Evolutionary conservation across 1,139 yeast species (phyloP).

Genomic region (Sugiyamaella castrensis): DNA sequence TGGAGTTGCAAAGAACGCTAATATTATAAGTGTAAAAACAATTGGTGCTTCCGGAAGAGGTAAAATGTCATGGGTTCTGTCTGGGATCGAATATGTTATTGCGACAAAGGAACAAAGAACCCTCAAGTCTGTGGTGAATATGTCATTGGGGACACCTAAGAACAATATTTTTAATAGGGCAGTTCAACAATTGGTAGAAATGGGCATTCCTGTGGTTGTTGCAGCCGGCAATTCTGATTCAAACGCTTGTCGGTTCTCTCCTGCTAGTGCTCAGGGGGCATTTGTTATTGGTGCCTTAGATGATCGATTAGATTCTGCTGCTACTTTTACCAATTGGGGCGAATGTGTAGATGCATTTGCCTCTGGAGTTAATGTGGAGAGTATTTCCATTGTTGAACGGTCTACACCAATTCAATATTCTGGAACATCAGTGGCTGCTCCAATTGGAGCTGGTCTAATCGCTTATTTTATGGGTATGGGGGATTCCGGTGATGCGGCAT

Average conservation of each 20-base stretch:
- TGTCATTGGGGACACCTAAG: conserved; percentile 72
- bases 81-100: conserved; percentile 70
- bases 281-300: conserved; percentile 87
- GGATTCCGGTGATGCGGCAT: conserved; percentile 43
- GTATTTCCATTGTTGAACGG: conserved; percentile 31
- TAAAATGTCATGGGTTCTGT: conserved; percentile 53
- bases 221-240: conserved; percentile 85
- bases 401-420: conserved; percentile 48
- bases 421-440: conserved; percentile 90
- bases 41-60: conserved; percentile 66
- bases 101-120: conserved; percentile 34
- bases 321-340: conserved; percentile 85
- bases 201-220: conserved; percentile 74
- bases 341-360: conserved; percentile 81
- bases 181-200: conserved; percentile 60
- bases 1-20: conserved; percentile 75
- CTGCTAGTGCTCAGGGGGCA: conserved; percentile 69
- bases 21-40: conserved; percentile 68
- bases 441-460: conserved; percentile 70
- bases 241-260: conserved; percentile 77
- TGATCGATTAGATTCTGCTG: conserved; percentile 62
- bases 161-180: conserved; percentile 69
- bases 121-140: conserved; percentile 64
- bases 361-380: conserved; percentile 68
- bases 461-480: conserved; percentile 67